These are phyloP conservation scores for Xylaria sp. DNA, from an alignment of 2,329 filamentous ascomycete species.

Conservation along the genomic window DNA sequence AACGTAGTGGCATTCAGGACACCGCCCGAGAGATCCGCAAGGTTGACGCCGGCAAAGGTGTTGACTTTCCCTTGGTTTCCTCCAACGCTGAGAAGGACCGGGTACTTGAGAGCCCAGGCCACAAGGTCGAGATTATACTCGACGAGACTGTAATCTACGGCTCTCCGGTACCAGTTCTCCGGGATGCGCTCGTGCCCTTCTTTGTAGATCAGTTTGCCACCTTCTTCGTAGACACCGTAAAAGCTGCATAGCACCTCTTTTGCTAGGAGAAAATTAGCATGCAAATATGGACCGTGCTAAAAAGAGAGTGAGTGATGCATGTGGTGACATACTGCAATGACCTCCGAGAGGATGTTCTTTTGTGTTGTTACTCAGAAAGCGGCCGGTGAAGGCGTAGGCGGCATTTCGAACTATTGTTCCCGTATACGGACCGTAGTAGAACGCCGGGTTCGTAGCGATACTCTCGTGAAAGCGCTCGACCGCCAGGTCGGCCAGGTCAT, in stretches of 20 bases:
- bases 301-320: neutral
- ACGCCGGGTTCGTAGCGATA: constrained; percentile 56
- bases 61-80: constrained; percentile 58
- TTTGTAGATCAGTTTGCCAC: constrained; percentile 49
- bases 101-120: constrained; percentile 46
- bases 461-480: constrained; percentile 53
- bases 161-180: constrained; percentile 56
- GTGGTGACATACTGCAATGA: constrained; percentile 38
- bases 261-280: constrained; percentile 31
- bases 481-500: constrained; percentile 50
- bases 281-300: neutral
- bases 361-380: constrained; percentile 52
- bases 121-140: constrained; percentile 48
- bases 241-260: constrained; percentile 52
- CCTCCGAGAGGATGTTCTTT: constrained; percentile 46
- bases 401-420: constrained; percentile 59
- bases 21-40: constrained; percentile 50
- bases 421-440: constrained; percentile 59
- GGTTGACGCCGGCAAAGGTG: constrained; percentile 54
- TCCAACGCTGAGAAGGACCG: constrained; percentile 52
- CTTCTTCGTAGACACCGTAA: constrained; percentile 50
- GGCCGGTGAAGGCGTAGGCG: constrained; percentile 51
- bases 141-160: constrained; percentile 53
- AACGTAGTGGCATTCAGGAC: constrained; percentile 50
- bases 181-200: constrained; percentile 58